Base-by-base conservation (phyloP, 371 early-diverging fungal genomes). In the Dentiscutata heterogama region DNA sequence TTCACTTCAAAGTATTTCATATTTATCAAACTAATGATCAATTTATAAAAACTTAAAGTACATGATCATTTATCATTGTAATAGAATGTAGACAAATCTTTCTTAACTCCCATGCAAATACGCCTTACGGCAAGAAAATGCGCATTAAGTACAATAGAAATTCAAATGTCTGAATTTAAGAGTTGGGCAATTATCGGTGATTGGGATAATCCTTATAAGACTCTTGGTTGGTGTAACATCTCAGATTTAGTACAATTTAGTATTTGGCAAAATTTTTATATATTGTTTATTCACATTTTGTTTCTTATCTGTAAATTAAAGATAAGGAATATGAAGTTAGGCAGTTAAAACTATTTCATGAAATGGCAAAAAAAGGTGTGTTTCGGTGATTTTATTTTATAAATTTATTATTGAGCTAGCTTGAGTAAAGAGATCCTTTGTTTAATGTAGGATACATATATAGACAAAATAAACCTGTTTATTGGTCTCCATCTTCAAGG, bases 401-500 rank as follows among this genome's bases (percentile, higher is more conserved):
- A 18, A 27, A 22, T 46, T 42, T 73, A 35, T 20, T 73, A 27
- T 56, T 46, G 46, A 46, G 1, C 11, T 46, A 1, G 46, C 0
- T 46, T 50, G 76, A 76, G 29, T 50, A 76, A 39, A 42, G 13
- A 13, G n/a, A 67, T 27, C 25, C 2, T 63, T 51, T 50, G 18
- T 67, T 50, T 60, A 46, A 16, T 61, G 64, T 46, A 88, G 89
- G 94, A 3, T 89, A 92, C 31, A 92, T 96, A 27, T 94, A 95
- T 82, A 87, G 95, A 64, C 92, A 93, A 80, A 88, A 94, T 86
- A 93, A 94, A 82, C 97, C 97, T 1, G 96, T 97, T 3, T 96
- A 95, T 84, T 97, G 96, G 96, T 96, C 96, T 5, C 97, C 97
- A 2, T 94, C 96, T 2, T 96, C 96, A 35, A 85, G 84, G 87